Base-by-base conservation (phyloP, 768 basidiomycete species). In the Boletus rex-veris region DNA sequence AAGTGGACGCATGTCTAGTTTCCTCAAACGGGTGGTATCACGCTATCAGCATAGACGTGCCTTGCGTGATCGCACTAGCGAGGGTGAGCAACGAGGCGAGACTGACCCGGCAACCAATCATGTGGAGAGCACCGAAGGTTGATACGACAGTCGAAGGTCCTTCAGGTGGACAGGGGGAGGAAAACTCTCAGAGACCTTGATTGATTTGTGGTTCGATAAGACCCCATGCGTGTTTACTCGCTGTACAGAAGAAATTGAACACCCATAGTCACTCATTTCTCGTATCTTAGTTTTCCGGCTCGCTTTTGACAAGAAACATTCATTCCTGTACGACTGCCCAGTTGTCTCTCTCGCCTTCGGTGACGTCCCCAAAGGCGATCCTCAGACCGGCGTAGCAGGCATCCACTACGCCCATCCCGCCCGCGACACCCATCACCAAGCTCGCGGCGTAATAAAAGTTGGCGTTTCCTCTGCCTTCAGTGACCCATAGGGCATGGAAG, bases 381-480 rank as follows among this genome's bases (percentile, higher is more conserved):
- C 86, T 76, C 66, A 95, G 73, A n/a, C 88, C 88, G 0, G 93
- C 90, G 78, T 86, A 90, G 28, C 91, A 74, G 28, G 82, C 83
- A 65, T 97, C 96, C 3, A 92, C 75, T 12, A 94, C 64, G 16
- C 87, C 87, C n/a, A 88, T 81, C 0, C 92, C 93, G 58, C 90
- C 88, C 3, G 86, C 88, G 58, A 93, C 79, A 0, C 92, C 94
- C 69, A 94, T 93, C 15, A 99, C 96, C 55, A 98, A 77, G 3
- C 94, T 98, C 4, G 88, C 86, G 0, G 97, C 97, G 63, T 98
- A 99, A 74, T 91, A 98, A 73, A 99, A 99, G 69, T 98, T 98
- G 43, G 96, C 94, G 64, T 99, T 98, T 3, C 93, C 97, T 6
- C 92, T 90, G 2, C 93, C 94, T 52, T 92, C 88, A 9, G 76